Conservation (phyloP, 2,329 filamentous ascomycete genomes). For the Phaeophleospora eucalypticola region DNA sequence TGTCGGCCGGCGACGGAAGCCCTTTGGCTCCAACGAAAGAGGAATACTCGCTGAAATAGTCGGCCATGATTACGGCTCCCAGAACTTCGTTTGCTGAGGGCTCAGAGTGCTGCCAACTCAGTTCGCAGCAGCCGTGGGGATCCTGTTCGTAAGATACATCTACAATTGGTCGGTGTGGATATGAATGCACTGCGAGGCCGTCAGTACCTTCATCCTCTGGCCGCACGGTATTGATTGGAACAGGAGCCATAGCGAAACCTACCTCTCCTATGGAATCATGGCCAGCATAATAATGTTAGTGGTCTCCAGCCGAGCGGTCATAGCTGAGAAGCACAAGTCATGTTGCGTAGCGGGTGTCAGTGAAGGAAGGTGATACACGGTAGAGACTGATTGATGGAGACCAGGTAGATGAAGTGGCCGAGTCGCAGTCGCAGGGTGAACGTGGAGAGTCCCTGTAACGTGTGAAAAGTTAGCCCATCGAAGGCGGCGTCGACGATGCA, state of each 20-base stretch:
- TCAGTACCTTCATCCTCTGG: neutral
- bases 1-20: constrained; percentile 67
- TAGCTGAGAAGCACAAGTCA: neutral
- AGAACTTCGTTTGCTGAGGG: neutral
- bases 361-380: constrained; percentile 7
- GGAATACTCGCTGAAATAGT: constrained; percentile 47
- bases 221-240: neutral
- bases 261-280: constrained; percentile 6
- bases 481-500: constrained; percentile 7
- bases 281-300: constrained; percentile 4
- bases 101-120: neutral
- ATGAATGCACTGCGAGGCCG: neutral
- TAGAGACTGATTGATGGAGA: constrained; percentile 17
- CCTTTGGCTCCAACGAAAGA: constrained; percentile 49
- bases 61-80: constrained; percentile 26
- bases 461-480: constrained; percentile 12
- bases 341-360: neutral
- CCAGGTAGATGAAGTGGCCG: no score
- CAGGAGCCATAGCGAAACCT: no score
- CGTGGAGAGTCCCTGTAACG: constrained; percentile 6
- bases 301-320: neutral
- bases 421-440: no score
- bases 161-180: constrained; percentile 6
- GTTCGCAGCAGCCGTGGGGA: constrained; percentile 28
- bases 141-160: constrained; percentile 16